Base-by-base conservation (phyloP, 2,329 filamentous ascomycete genomes). In the Sordariomycetes sp. region DNA sequence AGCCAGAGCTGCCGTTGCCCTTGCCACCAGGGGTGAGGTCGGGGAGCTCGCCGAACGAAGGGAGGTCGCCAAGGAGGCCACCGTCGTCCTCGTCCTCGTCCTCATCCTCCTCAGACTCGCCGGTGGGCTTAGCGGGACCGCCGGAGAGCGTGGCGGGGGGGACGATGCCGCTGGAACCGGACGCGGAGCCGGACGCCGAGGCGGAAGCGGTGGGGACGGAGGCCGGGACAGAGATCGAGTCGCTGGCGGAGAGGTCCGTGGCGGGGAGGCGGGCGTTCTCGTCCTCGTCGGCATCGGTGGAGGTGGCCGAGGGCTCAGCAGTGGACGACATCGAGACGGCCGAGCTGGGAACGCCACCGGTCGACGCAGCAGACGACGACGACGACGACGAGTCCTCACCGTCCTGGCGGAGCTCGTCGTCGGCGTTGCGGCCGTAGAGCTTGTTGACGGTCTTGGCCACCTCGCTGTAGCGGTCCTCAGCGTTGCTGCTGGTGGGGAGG, bases 401-500 rank as follows among this genome's bases (percentile, higher is more conserved):
- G 40, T n/a, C n/a, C n/a, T n/a, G 40, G n/a, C n/a, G n/a, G n/a
- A n/a, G n/a, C n/a, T n/a, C 18, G n/a, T 46, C 40, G 18, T 14
- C 40, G 16, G 40, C 16, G 40, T 28, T 16, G 12, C 61, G 61
- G 32, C 62, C 64, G 60, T 72, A 73, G 3, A 71, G 60, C 20
- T 59, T 61, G 63, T 74, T 74, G 62, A 74, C 65, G 22, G 69
- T 64, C 11, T 61, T 58, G 24, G 60, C 66, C 43, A 70, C 67
- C 37, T 70, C 66, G 20, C 65, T 67, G 63, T 69, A 71, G 54
- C 54, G 54, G 62, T 69, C 68, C 60, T 71, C 66, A 46, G 28
- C 40, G 32, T 32, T 40, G 20, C 24, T 46, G 20, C 46, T n/a
- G 32, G n/a, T 24, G 20, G 28, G n/a, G 18, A 74, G 65, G 20